Evolutionary conservation across 805 yeast species (phyloP), one percentile per base, ranked within the genome.

Genomic region (Ogataea degrootiae): DNA sequence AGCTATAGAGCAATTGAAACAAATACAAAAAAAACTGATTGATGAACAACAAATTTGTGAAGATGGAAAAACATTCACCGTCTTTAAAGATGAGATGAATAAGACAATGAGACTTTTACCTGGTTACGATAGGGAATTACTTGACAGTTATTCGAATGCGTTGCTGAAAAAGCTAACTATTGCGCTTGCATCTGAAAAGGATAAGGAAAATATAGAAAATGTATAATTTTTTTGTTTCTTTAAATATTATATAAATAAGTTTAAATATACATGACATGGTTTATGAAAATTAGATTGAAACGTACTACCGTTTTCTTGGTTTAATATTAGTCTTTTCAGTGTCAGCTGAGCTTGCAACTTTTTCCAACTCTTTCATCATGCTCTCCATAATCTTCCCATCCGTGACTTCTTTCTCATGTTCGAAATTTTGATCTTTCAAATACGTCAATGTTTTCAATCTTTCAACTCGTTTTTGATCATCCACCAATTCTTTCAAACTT

Each of bases 401-500:
- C 9, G 53, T 46, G 11, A 52, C 41, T 2, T 37, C 40, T 23
- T 55, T 51, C 41, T 57, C 47, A 34, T 52, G 37, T 4, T 56
- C 49, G 72, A 77, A 70, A 46, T 72, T 69, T 31, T 62, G 65
- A 41, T 74, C 76, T 9, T 74, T 78, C 39, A 73, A 73, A 43
- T 65, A 63, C 4, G 81, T 80, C 53, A 80, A 66, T 9, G 72
- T 54, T 59, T 79, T 76, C 52, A 87, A 70, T 15, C 69, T 69
- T 37, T 70, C 70, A 43, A 80, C 79, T 35, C 96, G 71, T 31
- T 68, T 57, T 55, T 79, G 71, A 55, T 87, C 95, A 2, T 66
- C 68, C 1, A 74, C 53, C 37, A 87, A 72, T 51, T 87, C 96
- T 36, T 74, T 69, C 19, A 87, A 56, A 0, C 82, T 71, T 0